Percentiles rank a stretch among this genome's conserved stretches.
These are phyloP conservation scores for Albizia julibrissin DNA, from an alignment of 306 rosid species.

Conservation along the genomic window DNA sequence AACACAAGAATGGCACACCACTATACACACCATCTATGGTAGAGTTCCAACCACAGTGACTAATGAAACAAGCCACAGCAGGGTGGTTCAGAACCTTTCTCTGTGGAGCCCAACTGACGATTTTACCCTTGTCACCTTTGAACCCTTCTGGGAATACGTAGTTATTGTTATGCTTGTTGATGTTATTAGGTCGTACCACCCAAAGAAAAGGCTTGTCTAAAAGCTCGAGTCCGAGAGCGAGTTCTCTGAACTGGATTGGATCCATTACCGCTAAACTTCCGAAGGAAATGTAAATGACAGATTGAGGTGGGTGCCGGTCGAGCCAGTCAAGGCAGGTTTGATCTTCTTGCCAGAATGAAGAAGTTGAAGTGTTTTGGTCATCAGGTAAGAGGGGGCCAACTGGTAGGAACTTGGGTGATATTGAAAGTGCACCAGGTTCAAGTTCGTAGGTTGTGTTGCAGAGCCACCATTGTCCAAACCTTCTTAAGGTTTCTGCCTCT, in stretches of 20 bases:
- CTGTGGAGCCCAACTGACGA: neutral
- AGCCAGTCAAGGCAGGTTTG: neutral
- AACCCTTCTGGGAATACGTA: neutral
- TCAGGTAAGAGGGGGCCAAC: neutral
- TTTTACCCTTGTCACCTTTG: neutral
- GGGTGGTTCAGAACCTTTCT: neutral
- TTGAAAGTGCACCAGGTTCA: neutral
- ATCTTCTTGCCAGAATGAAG: neutral
- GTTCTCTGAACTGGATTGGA: neutral
- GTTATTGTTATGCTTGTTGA: neutral
- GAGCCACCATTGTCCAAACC: neutral
- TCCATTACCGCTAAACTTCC: neutral
- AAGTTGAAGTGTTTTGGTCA: neutral
- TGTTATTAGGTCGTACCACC: neutral
- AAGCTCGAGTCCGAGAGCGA: neutral
- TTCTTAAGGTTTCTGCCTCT: neutral
- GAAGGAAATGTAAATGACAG: neutral
- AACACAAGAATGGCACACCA: neutral
- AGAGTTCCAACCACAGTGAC: constrained; percentile 4
- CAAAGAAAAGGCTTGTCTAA: neutral
- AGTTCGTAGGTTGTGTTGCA: neutral
- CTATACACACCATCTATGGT: neutral
- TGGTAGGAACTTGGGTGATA: neutral
- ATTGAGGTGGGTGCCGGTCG: neutral
- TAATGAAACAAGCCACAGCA: neutral